Base-by-base conservation (phyloP, 306 rosid genomes). In the Comarum palustre region DNA sequence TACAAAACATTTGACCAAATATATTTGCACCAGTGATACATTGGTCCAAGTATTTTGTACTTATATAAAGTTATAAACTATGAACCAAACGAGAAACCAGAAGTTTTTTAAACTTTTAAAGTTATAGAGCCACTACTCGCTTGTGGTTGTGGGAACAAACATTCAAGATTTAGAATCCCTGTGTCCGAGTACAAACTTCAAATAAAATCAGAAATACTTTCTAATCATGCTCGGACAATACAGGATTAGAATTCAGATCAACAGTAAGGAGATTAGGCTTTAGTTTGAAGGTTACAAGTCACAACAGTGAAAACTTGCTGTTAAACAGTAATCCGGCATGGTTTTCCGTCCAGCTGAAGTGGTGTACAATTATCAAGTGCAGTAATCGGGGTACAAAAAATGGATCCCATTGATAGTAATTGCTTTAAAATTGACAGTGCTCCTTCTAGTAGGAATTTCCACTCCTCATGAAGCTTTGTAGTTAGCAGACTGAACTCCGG, bases 401-500 rank as follows among this genome's bases (percentile, higher is more conserved):
- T 32, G 7, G 15, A 58, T 51, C 75, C 61, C 1, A n/a, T 17
- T 38, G 24, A 39, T 29, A 32, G 19, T 77, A 27, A 38, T 64
- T 55, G 73, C 58, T 36, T 51, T 51, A 36, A 50, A 48, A 9
- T 19, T 48, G 17, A 25, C 63, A 62, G 19, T 31, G 57, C 62
- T 76, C 55, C 10, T 41, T 54, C 52, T 1, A 6, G 71, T 19
- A 38, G 29, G n/a, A 66, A 25, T 11, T 48, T 45, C 61, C 43
- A 31, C 48, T 54, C 77, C 46, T 70, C 27, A 45, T 15, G 38
- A 51, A 52, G n/a, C 75, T 68, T 32, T 52, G 25, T 61, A 62
- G 42, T 25, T 42, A 50, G 67, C 69, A 50, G 52, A 48, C 55
- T 17, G 42, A 29, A 29, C 66, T 47, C 42, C 4, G 32, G 66